Evolutionary conservation across 2,329 filamentous ascomycete species (phyloP).

Genomic region (Diaporthe citriasiana): DNA sequence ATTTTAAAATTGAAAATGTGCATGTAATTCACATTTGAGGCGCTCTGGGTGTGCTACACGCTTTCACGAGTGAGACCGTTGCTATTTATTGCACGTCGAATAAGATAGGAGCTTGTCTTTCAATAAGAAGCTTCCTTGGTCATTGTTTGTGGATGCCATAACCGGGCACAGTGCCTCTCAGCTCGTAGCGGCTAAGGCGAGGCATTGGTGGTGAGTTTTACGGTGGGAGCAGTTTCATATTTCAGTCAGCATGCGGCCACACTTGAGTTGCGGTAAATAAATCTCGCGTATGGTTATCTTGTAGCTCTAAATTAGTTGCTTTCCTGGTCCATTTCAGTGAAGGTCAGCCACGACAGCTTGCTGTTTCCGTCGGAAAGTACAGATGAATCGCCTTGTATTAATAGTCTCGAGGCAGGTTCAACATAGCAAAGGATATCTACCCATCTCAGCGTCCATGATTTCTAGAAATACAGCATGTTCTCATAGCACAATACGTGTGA

Average conservation of each 20-base stretch:
- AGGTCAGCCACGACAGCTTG: no score
- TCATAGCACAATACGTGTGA: neutral
- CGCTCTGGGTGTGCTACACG: neutral
- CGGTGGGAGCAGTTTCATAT: no score
- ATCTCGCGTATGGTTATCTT: no score
- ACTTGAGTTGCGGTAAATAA: no score
- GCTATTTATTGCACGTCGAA: neutral
- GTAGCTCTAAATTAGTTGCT: no score
- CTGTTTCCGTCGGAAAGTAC: no score
- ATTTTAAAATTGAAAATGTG: no score
- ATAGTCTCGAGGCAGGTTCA: neutral
- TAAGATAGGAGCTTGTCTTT: neutral
- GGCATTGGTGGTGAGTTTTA: no score
- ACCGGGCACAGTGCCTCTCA: neutral
- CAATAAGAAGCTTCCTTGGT: neutral
- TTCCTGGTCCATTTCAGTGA: no score
- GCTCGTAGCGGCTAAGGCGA: no score
- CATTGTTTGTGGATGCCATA: neutral
- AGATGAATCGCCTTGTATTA: neutral
- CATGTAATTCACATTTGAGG: no score
- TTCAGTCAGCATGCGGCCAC: no score
- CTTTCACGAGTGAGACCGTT: neutral
- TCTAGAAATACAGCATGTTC: neutral
- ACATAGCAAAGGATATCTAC: constrained; percentile 7
- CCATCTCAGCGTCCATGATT: neutral